Evolutionary conservation across 257 asterid species (phyloP).

Genomic region (Solanum dulcamara): DNA sequence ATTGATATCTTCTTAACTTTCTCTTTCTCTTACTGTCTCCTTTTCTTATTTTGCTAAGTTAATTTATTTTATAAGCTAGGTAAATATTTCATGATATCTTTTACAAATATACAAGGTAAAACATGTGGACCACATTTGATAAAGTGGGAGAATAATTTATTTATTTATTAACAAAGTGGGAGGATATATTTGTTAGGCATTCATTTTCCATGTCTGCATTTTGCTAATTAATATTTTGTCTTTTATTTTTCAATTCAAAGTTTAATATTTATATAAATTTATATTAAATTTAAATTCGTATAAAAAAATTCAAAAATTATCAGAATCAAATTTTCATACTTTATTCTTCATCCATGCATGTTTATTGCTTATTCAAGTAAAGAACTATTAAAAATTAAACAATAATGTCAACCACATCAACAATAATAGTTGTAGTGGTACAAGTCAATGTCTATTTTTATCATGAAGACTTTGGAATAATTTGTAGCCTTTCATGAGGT

Average conservation of each 20-base stretch:
- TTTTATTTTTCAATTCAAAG: background rate
- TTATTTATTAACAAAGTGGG: background rate
- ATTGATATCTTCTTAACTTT: no score
- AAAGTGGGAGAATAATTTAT: background rate
- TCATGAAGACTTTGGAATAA: background rate
- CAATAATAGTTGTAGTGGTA: background rate
- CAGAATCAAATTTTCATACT: background rate
- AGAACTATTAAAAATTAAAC: background rate
- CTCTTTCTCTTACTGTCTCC: no score
- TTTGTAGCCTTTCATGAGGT: background rate
- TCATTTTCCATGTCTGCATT: background rate
- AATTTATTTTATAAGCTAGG: no score
- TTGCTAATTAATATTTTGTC: background rate
- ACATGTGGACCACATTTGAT: background rate
- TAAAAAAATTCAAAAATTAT: background rate
- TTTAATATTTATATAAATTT: background rate
- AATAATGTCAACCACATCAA: background rate
- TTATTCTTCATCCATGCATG: background rate
- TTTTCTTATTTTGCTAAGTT: no score
- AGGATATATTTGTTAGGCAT: background rate
- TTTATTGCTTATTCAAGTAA: background rate
- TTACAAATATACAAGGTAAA: no score
- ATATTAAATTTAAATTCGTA: background rate
- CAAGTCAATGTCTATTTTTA: background rate
- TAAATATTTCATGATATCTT: no score